Percentiles rank a stretch among this genome's conserved stretches.
These are phyloP conservation scores for Solanum clarkiae DNA, from an alignment of 257 asterid genomes.

Conservation along the genomic window DNA sequence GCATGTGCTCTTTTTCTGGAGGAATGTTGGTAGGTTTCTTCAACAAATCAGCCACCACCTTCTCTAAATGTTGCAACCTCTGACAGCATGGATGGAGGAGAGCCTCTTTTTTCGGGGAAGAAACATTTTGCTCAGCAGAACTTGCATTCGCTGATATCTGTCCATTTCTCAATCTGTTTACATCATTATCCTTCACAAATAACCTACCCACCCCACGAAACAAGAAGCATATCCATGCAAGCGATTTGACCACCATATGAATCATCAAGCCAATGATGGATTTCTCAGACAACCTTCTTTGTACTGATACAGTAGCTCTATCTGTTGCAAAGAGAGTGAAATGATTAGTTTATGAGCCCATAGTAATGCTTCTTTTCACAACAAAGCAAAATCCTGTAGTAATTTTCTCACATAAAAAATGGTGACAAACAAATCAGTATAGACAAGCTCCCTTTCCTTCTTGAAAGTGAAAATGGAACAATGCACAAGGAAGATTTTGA, in stretches of 20 bases:
- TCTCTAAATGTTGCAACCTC: slow-evolving; percentile 78
- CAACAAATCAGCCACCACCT: slow-evolving; percentile 50
- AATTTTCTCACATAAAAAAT: background rate
- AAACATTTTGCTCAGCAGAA: slow-evolving; percentile 16
- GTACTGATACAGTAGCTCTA: slow-evolving; percentile 12
- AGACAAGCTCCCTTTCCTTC: background rate
- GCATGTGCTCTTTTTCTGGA: slow-evolving; percentile 69
- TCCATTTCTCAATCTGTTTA: slow-evolving; percentile 11
- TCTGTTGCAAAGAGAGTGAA: slow-evolving; percentile 19
- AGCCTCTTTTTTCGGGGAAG: slow-evolving; percentile 20
- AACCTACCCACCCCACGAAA: slow-evolving; percentile 28
- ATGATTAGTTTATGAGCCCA: background rate
- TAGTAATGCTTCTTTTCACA: background rate
- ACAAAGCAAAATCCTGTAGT: background rate
- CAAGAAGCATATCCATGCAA: slow-evolving; percentile 38
- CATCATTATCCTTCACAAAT: slow-evolving; percentile 17
- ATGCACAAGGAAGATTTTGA: background rate
- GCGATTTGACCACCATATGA: slow-evolving; percentile 27
- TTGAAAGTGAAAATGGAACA: background rate
- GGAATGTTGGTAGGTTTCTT: slow-evolving; percentile 77
- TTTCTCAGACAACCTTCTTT: slow-evolving; percentile 23
- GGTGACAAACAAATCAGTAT: background rate
- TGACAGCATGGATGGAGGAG: slow-evolving; percentile 65
- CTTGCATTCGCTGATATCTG: slow-evolving; percentile 19
- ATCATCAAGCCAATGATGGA: slow-evolving; percentile 17